These are phyloP conservation scores for Hanseniaspora taiwanica DNA, from an alignment of 805 yeast species.

Conservation along the genomic window DNA sequence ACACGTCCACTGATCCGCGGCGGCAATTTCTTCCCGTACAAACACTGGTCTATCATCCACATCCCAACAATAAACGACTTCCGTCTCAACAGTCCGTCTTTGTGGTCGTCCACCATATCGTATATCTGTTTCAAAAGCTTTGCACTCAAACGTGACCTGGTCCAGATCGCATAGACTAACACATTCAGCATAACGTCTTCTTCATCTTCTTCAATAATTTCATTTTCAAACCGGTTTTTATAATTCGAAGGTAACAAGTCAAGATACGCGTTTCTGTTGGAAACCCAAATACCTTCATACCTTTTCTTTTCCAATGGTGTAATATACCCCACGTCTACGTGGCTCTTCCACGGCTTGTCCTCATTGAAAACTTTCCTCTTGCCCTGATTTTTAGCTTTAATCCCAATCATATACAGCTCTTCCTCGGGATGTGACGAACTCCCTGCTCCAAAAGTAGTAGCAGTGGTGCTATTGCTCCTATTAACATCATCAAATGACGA, in stretches of 20 bases:
- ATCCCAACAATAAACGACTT: conserved; percentile 88
- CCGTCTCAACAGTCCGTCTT: conserved; percentile 65
- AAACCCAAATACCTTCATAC: conserved; percentile 89
- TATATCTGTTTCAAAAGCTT: conserved; percentile 51
- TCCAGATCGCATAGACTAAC: conserved; percentile 72
- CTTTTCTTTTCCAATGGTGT: conserved; percentile 64
- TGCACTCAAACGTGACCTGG: conserved; percentile 55
- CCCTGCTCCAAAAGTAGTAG: background rate
- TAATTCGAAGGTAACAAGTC: conserved; percentile 17
- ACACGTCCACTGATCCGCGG: conserved; percentile 47
- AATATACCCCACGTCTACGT: conserved; percentile 39
- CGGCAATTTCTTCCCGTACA: conserved; percentile 88
- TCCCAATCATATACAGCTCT: background rate
- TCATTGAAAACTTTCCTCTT: conserved; percentile 47
- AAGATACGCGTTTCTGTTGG: conserved; percentile 61
- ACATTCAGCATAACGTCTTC: conserved; percentile 25
- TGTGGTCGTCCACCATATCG: conserved; percentile 53
- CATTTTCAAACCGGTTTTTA: conserved; percentile 11
- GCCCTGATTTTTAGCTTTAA: conserved; percentile 7
- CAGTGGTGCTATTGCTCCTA: background rate
- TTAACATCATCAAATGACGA: background rate
- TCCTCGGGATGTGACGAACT: background rate
- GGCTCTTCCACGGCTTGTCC: conserved; percentile 91
- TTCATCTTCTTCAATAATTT: conserved; percentile 12
- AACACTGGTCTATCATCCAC: conserved; percentile 95